These are phyloP conservation scores for Claviceps monticola DNA, from an alignment of 2,329 filamentous ascomycete genomes.

Conservation along the genomic window DNA sequence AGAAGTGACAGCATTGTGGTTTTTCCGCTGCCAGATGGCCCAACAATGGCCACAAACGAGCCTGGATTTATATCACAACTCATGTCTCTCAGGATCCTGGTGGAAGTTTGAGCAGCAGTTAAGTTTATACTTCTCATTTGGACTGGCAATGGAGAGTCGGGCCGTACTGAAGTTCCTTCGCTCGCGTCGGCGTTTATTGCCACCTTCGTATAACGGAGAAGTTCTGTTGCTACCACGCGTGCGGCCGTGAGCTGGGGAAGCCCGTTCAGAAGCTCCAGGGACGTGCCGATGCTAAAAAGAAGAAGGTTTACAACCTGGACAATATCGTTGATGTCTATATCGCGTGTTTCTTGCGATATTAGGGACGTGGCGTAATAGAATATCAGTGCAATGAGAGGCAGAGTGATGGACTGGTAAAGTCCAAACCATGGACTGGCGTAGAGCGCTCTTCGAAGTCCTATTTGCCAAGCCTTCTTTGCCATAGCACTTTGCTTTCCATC, in stretches of 20 bases:
- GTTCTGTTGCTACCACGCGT: conserved; percentile 54
- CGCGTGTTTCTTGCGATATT: conserved; percentile 32
- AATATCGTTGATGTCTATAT: conserved; percentile 41
- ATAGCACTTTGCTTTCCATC: conserved; percentile 43
- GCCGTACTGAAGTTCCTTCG: conserved; percentile 21
- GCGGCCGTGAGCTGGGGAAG: conserved; percentile 72
- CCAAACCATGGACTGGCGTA: conserved; percentile 63
- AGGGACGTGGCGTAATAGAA: conserved; percentile 71
- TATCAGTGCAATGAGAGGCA: conserved; percentile 62
- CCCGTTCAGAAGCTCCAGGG: conserved; percentile 53
- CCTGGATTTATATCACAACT: conserved; percentile 49
- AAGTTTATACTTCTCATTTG: conserved; percentile 46
- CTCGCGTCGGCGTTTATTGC: conserved; percentile 1
- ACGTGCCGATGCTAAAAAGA: conserved; percentile 67
- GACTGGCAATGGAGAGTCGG: conserved; percentile 28
- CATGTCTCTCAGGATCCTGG: not conserved
- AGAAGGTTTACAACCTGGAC: conserved; percentile 69
- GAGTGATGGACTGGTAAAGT: conserved; percentile 57
- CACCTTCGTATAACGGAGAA: conserved; percentile 51
- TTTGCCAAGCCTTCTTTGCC: conserved; percentile 34
- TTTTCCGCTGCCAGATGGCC: conserved; percentile 80
- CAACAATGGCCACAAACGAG: conserved; percentile 64
- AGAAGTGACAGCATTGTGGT: conserved; percentile 68
- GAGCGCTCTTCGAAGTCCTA: conserved; percentile 52
- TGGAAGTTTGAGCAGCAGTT: not conserved